Base-by-base conservation (phyloP, 352 stramenopile species). In the Plasmopara viticola region DNA sequence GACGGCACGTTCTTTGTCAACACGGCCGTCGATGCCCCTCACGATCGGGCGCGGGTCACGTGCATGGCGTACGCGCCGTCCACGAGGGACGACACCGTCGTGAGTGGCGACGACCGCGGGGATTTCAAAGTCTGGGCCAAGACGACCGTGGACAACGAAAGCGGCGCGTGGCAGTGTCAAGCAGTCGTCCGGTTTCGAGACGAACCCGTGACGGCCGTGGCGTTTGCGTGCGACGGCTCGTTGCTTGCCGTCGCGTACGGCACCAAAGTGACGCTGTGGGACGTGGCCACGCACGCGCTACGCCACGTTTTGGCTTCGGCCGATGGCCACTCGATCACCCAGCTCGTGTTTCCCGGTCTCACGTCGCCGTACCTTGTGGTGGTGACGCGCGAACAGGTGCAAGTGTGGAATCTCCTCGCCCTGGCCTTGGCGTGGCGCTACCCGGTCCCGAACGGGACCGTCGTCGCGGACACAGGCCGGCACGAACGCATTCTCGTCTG, bases 101-200 rank as follows among this genome's bases (percentile, higher is more conserved):
- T 86, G 38, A 90, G 79, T 20, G 74, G 71, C 17, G 85, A 94
- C 43, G 55, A 65, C 6, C 46, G 72, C 7, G 78, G 84, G 8
- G 80, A 89, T 37, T 94, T 94, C 56, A 90, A 90, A 56, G 55
- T 95, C 9, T 95, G 82, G 84, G 78, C 9, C 48, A 80, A 85
- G 48, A 54, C 44, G 10, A 29, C 25, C 7, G 47, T 34, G 2
- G 49, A 60, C 7, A 48, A 54, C 10, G 48, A 43, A 15, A 44
- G 48, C n/a, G 46, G 51, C 5, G 60, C 70, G 38, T 96, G 86
- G 86, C 62, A 72, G 45, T 95, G 86, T 58, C 77, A 84, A 48
- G 85, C 79, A 15, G 76, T 91, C 12, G 81, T 89, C 34, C 72
- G 78, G 43, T 94, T 87, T 54, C 82, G 82, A 33, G 68, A 87